Base-by-base conservation (phyloP, 257 asterid species). In the Schizonepeta tenuifolia region DNA sequence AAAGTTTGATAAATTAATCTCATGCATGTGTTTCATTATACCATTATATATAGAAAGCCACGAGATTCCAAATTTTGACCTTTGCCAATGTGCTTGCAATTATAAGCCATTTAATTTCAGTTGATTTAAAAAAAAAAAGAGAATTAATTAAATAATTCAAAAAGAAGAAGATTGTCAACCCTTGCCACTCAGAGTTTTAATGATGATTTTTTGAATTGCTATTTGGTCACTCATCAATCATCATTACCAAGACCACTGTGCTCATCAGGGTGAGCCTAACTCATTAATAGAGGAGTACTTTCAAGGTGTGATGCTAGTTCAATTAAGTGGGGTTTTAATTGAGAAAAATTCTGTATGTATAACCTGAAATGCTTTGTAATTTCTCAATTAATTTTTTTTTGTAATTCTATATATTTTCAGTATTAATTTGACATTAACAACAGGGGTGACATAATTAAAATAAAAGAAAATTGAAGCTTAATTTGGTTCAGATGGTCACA, bases 221-320 rank as follows among this genome's bases (percentile, higher is more conserved):
- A 75, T 75, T 20, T 75, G 35, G 64, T 59, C 79, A 57, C 69
- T 75, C 40, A 26, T 21, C 73, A 7, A 54, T 74, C 78, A 74
- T 74, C 67, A 65, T 75, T 67, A 67, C 69, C 56, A 14, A 24
- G 28, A 31, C 60, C 56, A 26, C 26, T 59, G 68, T 44, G 40
- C 64, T 54, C 40, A 69, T 51, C 55, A 53, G 38, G 36, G 62
- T 40, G 36, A 47, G 35, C 3, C 6, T 11, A 17, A 55, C 21
- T 9, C 35, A 40, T 22, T 63, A 38, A 35, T n/a, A n/a, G n/a
- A n/a, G n/a, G n/a, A n/a, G n/a, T n/a, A n/a, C n/a, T n/a, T n/a
- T n/a, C n/a, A n/a, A n/a, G n/a, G n/a, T n/a, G n/a, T n/a, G n/a
- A n/a, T n/a, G n/a, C 50, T 11, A 43, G 50, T 43, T 43, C 2